Conservation (phyloP, 371 early-diverging fungal genomes). For the Rhizopus arrhizus region DNA sequence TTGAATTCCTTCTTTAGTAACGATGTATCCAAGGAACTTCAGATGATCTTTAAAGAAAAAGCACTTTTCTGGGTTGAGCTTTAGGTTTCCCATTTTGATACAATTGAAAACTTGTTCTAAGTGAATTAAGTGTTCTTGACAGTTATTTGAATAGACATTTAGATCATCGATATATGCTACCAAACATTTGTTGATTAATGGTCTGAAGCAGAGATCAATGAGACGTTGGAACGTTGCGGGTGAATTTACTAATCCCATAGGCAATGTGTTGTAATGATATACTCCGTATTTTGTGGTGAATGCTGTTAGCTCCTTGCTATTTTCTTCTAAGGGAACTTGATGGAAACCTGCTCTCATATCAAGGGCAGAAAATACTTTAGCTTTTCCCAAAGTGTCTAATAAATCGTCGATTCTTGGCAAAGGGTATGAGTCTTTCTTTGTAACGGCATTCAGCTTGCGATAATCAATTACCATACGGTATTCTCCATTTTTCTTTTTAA, state of each 20-base stretch:
- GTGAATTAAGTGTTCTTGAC: neutral
- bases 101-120: neutral
- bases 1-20: neutral
- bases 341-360: conserved; percentile 13
- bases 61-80: neutral
- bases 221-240: conserved; percentile 1
- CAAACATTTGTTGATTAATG: neutral
- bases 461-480: conserved; percentile 47
- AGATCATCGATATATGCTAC: neutral
- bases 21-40: neutral
- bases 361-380: conserved; percentile 25
- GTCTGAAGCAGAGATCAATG: conserved; percentile 3
- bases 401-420: conserved; percentile 40
- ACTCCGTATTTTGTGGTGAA: conserved; percentile 13
- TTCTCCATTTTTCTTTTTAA: conserved; percentile 46
- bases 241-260: neutral
- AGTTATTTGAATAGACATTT: neutral
- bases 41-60: conserved; percentile 2
- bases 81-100: neutral
- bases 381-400: conserved; percentile 28
- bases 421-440: conserved; percentile 32
- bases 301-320: neutral
- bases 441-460: conserved; percentile 38
- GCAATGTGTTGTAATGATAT: neutral
- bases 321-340: neutral